Conservation (phyloP, 192 early-diverging fungal species). For the Backusella tarrabulga region DNA sequence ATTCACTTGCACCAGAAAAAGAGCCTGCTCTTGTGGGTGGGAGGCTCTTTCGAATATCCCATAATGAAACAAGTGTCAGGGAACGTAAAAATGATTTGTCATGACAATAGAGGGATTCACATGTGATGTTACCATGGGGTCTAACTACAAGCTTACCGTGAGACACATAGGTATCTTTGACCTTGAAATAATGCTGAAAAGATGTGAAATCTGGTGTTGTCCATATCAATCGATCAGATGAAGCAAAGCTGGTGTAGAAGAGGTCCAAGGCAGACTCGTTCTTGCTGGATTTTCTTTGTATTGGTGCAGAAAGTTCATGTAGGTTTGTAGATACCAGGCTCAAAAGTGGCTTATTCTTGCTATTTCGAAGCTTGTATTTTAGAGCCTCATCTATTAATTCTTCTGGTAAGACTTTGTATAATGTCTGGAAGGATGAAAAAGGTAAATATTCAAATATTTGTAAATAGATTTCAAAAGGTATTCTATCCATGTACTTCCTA, state of each 20-base stretch:
- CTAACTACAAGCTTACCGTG: constrained; percentile 31
- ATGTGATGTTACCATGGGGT: constrained; percentile 14
- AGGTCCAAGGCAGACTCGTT: constrained; percentile 30
- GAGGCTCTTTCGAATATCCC: constrained; percentile 31
- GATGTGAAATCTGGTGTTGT: constrained; percentile 18
- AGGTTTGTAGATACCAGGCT: constrained; percentile 32
- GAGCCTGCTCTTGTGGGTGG: constrained; percentile 25
- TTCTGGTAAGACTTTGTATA: constrained; percentile 25
- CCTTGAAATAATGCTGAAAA: constrained; percentile 21
- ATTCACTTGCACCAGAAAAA: constrained; percentile 27
- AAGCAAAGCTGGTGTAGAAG: constrained; percentile 15
- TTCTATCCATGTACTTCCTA: constrained; percentile 7
- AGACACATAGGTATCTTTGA: constrained; percentile 36
- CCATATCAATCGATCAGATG: constrained; percentile 17
- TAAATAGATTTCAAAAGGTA: constrained; percentile 26
- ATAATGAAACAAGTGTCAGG: constrained; percentile 21
- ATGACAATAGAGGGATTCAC: neutral
- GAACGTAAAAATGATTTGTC: constrained; percentile 8
- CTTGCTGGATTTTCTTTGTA: constrained; percentile 4
- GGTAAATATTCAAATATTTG: constrained; percentile 33
- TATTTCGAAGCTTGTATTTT: constrained; percentile 17
- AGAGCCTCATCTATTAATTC: constrained; percentile 19
- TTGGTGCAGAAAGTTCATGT: constrained; percentile 22
- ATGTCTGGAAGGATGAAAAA: neutral
- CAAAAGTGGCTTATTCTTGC: constrained; percentile 10